Conservation (phyloP, 352 stramenopile genomes). For the Aphanomyces stellatus region DNA sequence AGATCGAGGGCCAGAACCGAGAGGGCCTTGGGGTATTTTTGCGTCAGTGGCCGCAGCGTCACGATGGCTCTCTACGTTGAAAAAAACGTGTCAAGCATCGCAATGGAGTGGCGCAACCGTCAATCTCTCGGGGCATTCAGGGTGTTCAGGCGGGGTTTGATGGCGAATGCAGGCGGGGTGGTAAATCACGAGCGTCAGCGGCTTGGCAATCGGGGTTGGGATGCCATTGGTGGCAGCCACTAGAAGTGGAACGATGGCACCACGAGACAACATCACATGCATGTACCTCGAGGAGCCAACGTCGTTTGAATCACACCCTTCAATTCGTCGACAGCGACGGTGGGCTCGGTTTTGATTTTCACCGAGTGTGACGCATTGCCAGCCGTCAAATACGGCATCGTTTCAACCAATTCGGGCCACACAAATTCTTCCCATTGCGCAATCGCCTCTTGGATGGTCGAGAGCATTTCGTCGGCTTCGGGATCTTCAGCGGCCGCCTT, state of each 20-base stretch:
- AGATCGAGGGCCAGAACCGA: conserved; percentile 59
- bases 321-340: conserved; percentile 52
- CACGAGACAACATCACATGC: too few relatives aligned
- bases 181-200: conserved; percentile 69
- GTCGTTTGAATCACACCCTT: conserved; percentile 47
- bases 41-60: conserved; percentile 48
- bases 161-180: conserved; percentile 80
- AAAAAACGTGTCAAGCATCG: background rate
- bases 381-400: background rate
- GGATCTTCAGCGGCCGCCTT: background rate
- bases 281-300: conserved; percentile 44
- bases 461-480: conserved; percentile 4
- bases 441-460: background rate
- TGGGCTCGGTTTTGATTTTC: conserved; percentile 31
- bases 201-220: too few relatives aligned
- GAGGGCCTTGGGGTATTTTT: conserved; percentile 53
- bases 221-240: too few relatives aligned
- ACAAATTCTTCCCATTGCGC: conserved; percentile 8
- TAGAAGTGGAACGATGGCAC: too few relatives aligned
- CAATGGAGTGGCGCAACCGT: too few relatives aligned
- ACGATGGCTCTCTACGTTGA: conserved; percentile 48
- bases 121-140: conserved; percentile 71
- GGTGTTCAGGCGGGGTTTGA: conserved; percentile 72
- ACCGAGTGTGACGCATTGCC: background rate
- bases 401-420: background rate